Conservation (phyloP, 371 early-diverging fungal species). For the Saksenaea oblongispora region DNA sequence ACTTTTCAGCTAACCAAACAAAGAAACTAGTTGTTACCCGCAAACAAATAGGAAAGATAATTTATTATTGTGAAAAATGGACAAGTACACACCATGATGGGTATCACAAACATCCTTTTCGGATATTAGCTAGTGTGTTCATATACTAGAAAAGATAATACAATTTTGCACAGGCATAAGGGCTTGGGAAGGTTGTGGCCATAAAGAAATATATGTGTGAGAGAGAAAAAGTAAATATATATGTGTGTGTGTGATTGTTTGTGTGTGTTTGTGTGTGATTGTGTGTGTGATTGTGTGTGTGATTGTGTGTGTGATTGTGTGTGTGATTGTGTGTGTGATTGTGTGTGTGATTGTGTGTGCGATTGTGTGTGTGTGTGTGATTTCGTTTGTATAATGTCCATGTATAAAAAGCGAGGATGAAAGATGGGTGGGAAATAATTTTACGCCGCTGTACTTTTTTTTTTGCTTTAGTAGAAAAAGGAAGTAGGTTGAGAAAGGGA, state of each 20-base stretch:
- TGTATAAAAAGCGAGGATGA: neutral
- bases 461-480: neutral
- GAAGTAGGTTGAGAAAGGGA: neutral
- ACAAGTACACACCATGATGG: neutral
- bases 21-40: no score
- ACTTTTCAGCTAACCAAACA: no score
- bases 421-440: neutral
- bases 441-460: neutral
- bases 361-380: neutral
- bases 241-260: no score
- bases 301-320: neutral
- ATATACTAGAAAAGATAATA: constrained; percentile 2
- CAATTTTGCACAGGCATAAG: constrained; percentile 2
- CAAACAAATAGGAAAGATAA: no score
- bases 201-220: neutral
- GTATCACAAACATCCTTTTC: neutral
- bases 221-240: neutral
- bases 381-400: neutral
- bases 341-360: neutral
- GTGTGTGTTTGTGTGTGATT: no score
- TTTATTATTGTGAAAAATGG: neutral
- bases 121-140: neutral
- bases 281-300: neutral
- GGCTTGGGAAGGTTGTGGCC: neutral
- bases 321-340: no score